Conservation (phyloP, 768 basidiomycete species). For the Pulveroboletus sp. region DNA sequence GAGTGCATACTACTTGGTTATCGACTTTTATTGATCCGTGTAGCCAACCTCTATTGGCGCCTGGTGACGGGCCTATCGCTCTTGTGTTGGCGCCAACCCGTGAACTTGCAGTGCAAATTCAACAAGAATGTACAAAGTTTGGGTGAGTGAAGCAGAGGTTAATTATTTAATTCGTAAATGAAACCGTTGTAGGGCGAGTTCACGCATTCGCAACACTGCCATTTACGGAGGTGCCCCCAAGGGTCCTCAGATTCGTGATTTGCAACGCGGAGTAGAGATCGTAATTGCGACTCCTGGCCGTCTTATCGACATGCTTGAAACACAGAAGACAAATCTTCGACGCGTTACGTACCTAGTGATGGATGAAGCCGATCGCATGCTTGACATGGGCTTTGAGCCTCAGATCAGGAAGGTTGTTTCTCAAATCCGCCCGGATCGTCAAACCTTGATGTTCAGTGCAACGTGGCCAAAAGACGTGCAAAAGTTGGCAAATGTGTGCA, state of each 20-base stretch:
- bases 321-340: constrained; percentile 91
- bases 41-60: constrained; percentile 86
- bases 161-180: not conserved
- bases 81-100: constrained; percentile 96
- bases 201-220: constrained; percentile 96
- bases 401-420: constrained; percentile 97
- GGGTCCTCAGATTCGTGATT: constrained; percentile 95
- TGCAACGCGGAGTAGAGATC: constrained; percentile 95
- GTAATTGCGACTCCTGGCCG: constrained; percentile 99
- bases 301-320: constrained; percentile 98
- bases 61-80: constrained; percentile 97
- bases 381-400: constrained; percentile 99
- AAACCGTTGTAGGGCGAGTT: constrained; percentile 57
- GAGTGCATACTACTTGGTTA: constrained; percentile 27
- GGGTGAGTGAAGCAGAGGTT: constrained; percentile 69
- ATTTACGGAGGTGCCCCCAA: constrained; percentile 99
- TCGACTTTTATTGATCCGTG: constrained; percentile 3
- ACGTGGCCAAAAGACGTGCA: constrained; percentile 99
- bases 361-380: constrained; percentile 99
- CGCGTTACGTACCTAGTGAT: constrained; percentile 97
- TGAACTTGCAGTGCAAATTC: constrained; percentile 98
- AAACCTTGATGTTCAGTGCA: constrained; percentile 98
- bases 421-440: constrained; percentile 96
- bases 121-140: constrained; percentile 98
- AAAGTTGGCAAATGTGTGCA: constrained; percentile 79